Percentiles rank a stretch among this genome's conserved stretches.
Evolutionary conservation across 2,329 filamentous ascomycete species (phyloP).

Genomic region (Neopestalotiopsis clavispora): DNA sequence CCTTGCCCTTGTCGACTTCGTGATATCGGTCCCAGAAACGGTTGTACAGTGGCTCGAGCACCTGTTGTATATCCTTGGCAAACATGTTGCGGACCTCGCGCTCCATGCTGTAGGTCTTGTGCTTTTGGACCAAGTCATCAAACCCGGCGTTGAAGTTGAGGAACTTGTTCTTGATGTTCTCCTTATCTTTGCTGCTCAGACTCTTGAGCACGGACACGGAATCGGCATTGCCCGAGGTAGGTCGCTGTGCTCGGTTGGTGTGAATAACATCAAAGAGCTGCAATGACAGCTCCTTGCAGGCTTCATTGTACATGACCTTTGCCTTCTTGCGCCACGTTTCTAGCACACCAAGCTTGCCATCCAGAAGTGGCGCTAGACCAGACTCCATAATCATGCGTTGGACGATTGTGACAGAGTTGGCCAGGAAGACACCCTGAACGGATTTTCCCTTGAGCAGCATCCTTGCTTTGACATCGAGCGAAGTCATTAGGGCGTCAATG

Average conservation of each 20-base stretch:
- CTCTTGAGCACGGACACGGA: constrained; percentile 84
- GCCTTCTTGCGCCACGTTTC: constrained; percentile 90
- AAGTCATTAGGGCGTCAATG: constrained; percentile 77
- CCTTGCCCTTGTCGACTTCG: constrained; percentile 96
- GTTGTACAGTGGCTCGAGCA: constrained; percentile 92
- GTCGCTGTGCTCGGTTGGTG: constrained; percentile 76
- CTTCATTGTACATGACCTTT: constrained; percentile 78
- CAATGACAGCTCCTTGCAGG: constrained; percentile 86
- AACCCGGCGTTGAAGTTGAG: constrained; percentile 88
- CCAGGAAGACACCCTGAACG: constrained; percentile 84
- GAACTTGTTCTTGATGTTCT: constrained; percentile 96
- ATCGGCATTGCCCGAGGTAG: constrained; percentile 77
- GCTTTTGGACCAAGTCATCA: constrained; percentile 82
- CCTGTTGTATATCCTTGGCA: constrained; percentile 82
- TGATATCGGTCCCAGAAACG: constrained; percentile 98
- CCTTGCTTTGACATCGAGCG: constrained; percentile 77
- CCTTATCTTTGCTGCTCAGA: constrained; percentile 88
- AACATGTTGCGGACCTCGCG: constrained; percentile 83
- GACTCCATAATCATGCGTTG: constrained; percentile 84
- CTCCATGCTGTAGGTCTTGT: constrained; percentile 89
- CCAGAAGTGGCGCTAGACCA: constrained; percentile 75
- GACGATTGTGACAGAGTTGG: constrained; percentile 84
- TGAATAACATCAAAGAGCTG: constrained; percentile 91
- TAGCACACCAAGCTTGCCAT: constrained; percentile 67
- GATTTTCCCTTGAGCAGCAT: constrained; percentile 77